Evolutionary conservation across 2,329 filamentous ascomycete species (phyloP).

Genomic region (Monosporascus sp.): DNA sequence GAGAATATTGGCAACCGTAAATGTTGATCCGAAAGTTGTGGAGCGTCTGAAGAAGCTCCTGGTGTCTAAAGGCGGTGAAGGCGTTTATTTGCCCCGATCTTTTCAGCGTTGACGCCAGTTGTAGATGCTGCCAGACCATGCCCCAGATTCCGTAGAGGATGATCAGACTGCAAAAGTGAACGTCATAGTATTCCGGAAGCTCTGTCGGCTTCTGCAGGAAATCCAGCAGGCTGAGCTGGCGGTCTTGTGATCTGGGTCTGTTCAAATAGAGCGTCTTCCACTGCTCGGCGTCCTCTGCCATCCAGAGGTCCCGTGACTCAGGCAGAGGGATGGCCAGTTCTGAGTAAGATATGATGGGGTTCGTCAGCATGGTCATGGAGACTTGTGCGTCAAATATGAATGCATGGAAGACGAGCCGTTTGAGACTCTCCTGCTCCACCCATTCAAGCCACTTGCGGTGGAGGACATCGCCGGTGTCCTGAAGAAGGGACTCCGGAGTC

Average conservation of each 20-base stretch:
- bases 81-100: too few relatives aligned
- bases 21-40: too few relatives aligned
- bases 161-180: too few relatives aligned
- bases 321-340: conserved; percentile 64
- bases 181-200: conserved; percentile 25
- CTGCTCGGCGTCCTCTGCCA: conserved; percentile 53
- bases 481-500: conserved; percentile 24
- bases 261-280: conserved; percentile 48
- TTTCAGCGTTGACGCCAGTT: too few relatives aligned
- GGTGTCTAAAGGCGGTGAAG: too few relatives aligned
- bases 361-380: conserved; percentile 61
- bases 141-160: too few relatives aligned
- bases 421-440: conserved; percentile 61
- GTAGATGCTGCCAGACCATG: too few relatives aligned
- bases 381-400: conserved; percentile 62
- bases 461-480: conserved; percentile 51
- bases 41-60: too few relatives aligned
- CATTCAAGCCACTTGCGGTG: conserved; percentile 62
- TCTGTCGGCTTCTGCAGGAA: conserved; percentile 41
- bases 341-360: conserved; percentile 61
- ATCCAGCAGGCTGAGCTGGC: conserved; percentile 9
- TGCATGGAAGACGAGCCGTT: conserved; percentile 48
- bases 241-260: too few relatives aligned
- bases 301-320: conserved; percentile 57
- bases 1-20: too few relatives aligned